Evolutionary conservation across 2,329 filamentous ascomycete species (phyloP).

Genomic region (Calonectria hawksworthii): DNA sequence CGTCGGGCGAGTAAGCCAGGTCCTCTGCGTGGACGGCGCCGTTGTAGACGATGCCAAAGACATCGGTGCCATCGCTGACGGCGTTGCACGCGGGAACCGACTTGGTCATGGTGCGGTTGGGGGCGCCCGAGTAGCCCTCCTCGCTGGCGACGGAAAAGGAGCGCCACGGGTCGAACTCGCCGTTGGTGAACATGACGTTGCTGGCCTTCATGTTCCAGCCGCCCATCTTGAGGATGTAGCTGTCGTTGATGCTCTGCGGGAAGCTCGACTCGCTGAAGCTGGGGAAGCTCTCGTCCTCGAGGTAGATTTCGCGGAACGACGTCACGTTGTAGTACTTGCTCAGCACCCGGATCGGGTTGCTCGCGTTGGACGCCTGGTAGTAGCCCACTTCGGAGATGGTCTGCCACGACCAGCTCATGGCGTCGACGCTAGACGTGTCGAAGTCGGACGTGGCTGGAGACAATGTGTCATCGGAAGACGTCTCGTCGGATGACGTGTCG

Average conservation of each 20-base stretch:
- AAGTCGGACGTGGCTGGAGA: background rate
- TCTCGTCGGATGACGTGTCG: no score
- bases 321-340: conserved; percentile 28
- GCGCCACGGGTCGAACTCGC: conserved; percentile 49
- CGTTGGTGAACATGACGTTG: conserved; percentile 47
- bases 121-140: conserved; percentile 11
- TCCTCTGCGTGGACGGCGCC: conserved; percentile 34
- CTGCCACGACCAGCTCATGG: conserved; percentile 36
- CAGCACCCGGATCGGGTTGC: conserved; percentile 17
- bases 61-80: conserved; percentile 19
- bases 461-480: no score
- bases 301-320: conserved; percentile 14
- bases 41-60: conserved; percentile 30
- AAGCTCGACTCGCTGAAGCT: conserved; percentile 17
- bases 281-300: conserved; percentile 6
- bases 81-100: conserved; percentile 27
- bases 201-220: conserved; percentile 46
- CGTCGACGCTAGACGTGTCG: conserved; percentile 7
- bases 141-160: conserved; percentile 33
- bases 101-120: conserved; percentile 12
- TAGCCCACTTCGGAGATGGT: conserved; percentile 26
- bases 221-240: conserved; percentile 54
- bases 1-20: background rate
- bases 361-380: conserved; percentile 32
- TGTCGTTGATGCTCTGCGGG: conserved; percentile 37